Evolutionary conservation across 2,329 filamentous ascomycete genomes (phyloP).

Genomic region (Aureobasidium subglaciale): DNA sequence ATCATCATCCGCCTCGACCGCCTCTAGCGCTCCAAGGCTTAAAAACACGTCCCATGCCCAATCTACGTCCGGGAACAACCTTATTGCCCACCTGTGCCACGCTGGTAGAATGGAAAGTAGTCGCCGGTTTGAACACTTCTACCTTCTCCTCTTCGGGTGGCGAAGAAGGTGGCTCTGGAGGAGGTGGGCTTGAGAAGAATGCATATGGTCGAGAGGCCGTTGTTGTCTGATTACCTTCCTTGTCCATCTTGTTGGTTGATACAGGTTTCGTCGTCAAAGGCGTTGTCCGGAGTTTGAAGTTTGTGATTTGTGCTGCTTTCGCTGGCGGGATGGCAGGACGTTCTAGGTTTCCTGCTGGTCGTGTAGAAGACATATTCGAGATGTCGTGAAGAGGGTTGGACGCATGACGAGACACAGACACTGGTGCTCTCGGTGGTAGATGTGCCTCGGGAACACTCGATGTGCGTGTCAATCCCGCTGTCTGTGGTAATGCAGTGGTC

Average conservation of each 20-base stretch:
- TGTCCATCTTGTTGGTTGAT: neutral
- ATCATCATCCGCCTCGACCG: neutral
- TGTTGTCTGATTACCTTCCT: slow-evolving; percentile 11
- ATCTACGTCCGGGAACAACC: slow-evolving; percentile 29
- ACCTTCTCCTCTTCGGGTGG: slow-evolving; percentile 19
- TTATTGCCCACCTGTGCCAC: slow-evolving; percentile 28
- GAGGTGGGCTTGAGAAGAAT: slow-evolving; percentile 38
- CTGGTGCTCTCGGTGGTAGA: neutral
- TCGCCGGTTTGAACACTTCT: slow-evolving; percentile 29
- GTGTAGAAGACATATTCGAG: slow-evolving; percentile 24
- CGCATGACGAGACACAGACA: neutral
- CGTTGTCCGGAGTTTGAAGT: slow-evolving; percentile 25
- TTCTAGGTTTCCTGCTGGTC: slow-evolving; percentile 8
- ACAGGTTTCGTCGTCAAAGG: slow-evolving; percentile 29
- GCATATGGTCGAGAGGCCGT: slow-evolving; percentile 40
- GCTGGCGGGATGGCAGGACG: slow-evolving; percentile 10
- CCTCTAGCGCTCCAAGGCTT: slow-evolving; percentile 40
- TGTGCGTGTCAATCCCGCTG: slow-evolving; percentile 1
- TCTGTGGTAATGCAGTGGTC: neutral
- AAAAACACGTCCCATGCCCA: slow-evolving; percentile 45
- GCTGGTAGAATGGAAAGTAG: slow-evolving; percentile 39
- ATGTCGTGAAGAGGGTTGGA: slow-evolving; percentile 26
- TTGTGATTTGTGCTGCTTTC: neutral
- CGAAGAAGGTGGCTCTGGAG: slow-evolving; percentile 20
- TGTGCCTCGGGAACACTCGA: slow-evolving; percentile 1